These are phyloP conservation scores for Heterobasidion annosum DNA, from an alignment of 1,284 basidiomycete genomes.

Conservation along the genomic window DNA sequence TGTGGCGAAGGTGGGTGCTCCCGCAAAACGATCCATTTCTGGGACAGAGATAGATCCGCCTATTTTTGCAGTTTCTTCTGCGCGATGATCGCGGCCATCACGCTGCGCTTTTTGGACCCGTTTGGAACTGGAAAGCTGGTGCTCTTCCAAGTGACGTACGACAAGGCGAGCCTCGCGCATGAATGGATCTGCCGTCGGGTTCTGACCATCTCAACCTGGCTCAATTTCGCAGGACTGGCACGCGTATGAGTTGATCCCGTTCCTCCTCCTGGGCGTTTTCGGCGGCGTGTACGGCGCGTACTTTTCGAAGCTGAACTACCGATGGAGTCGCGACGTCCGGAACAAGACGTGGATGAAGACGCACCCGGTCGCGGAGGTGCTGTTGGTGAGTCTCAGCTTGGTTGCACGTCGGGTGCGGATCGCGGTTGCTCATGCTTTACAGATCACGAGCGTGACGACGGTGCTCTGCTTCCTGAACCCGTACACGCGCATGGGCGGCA, in stretches of 20 bases:
- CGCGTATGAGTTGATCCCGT: conserved; percentile 75
- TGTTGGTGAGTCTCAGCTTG: conserved; percentile 46
- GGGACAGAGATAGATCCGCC: neutral
- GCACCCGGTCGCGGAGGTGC: conserved; percentile 82
- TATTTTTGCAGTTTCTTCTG: conserved; percentile 70
- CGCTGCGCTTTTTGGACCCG: conserved; percentile 84
- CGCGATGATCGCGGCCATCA: conserved; percentile 89
- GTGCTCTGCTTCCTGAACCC: conserved; percentile 82
- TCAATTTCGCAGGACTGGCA: conserved; percentile 70
- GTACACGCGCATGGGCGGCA: conserved; percentile 90
- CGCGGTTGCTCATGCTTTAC: neutral
- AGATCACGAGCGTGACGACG: conserved; percentile 77
- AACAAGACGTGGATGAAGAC: conserved; percentile 72
- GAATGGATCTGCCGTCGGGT: no score
- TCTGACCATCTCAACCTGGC: neutral
- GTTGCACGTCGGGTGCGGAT: no score
- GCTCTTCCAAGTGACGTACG: conserved; percentile 85
- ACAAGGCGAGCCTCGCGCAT: conserved; percentile 40
- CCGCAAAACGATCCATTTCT: no score
- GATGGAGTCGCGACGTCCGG: conserved; percentile 80
- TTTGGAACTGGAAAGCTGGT: conserved; percentile 84
- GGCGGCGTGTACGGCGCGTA: conserved; percentile 92
- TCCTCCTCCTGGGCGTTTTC: conserved; percentile 79
- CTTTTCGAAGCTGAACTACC: conserved; percentile 88
- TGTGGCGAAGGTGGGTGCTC: conserved; percentile 76